These are phyloP conservation scores for Nepenthes alata DNA, from an alignment of 179 eudicot genomes.

Conservation along the genomic window DNA sequence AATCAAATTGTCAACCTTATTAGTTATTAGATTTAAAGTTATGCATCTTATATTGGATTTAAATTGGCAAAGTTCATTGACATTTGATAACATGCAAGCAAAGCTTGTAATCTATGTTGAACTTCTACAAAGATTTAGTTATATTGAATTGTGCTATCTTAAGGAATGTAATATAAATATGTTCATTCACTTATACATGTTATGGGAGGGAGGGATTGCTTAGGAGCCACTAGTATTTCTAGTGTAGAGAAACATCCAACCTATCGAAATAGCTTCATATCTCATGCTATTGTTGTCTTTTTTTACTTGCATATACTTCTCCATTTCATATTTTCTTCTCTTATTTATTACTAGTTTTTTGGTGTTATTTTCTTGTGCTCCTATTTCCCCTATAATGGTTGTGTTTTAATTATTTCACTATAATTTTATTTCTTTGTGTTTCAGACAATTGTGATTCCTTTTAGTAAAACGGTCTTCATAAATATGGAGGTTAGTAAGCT, in stretches of 20 bases:
- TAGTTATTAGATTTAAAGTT: too few relatives aligned
- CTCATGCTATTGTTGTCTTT: neutral
- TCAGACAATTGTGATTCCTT: constrained; percentile 94
- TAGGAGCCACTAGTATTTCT: too few relatives aligned
- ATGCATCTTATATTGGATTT: too few relatives aligned
- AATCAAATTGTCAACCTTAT: too few relatives aligned
- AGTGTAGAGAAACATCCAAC: neutral
- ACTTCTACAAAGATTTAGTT: too few relatives aligned
- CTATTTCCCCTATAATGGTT: neutral
- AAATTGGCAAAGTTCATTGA: too few relatives aligned
- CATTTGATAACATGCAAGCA: too few relatives aligned
- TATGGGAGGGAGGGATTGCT: too few relatives aligned
- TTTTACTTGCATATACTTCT: neutral
- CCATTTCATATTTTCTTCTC: neutral
- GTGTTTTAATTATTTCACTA: neutral
- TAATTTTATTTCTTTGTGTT: constrained; percentile 17
- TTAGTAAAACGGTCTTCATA: constrained; percentile 67
- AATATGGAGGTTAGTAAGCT: constrained; percentile 65
- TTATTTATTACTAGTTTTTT: neutral
- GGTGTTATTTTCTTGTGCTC: neutral
- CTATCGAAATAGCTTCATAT: neutral
- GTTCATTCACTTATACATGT: too few relatives aligned
- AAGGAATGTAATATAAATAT: too few relatives aligned
- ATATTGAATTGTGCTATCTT: too few relatives aligned
- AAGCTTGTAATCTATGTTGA: too few relatives aligned